Percentiles rank a stretch among this genome's conserved stretches.
These are phyloP conservation scores for Spergularia azorica DNA, from an alignment of 179 eudicot genomes.

Conservation along the genomic window DNA sequence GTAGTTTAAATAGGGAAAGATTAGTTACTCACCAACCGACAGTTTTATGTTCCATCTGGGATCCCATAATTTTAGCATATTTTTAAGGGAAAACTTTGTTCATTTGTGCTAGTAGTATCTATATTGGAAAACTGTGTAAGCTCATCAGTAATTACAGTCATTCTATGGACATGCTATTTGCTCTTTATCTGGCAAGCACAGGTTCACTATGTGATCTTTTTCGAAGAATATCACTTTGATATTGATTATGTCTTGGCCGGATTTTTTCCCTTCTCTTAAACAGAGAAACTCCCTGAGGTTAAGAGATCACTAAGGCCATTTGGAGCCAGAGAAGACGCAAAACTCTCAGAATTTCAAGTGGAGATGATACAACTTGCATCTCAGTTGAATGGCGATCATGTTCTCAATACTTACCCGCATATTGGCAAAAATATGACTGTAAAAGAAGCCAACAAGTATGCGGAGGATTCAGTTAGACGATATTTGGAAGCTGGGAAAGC, in stretches of 20 bases:
- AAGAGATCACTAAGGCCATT: conserved; percentile 63
- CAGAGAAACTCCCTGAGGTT: conserved; percentile 84
- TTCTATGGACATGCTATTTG: neutral
- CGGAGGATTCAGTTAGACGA: conserved; percentile 75
- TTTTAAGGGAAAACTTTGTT: no score
- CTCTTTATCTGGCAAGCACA: neutral
- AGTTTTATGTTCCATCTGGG: neutral
- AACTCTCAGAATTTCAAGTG: conserved; percentile 81
- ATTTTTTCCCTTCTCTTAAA: neutral
- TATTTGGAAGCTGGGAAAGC: conserved; percentile 94
- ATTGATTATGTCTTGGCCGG: neutral
- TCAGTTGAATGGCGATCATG: conserved; percentile 82
- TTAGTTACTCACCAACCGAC: neutral
- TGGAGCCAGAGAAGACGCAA: conserved; percentile 76
- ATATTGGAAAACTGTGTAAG: no score
- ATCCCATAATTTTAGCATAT: neutral
- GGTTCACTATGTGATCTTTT: neutral
- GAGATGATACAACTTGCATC: conserved; percentile 93
- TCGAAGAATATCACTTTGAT: neutral
- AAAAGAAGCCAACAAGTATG: conserved; percentile 67
- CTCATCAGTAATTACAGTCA: no score
- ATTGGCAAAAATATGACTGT: conserved; percentile 83
- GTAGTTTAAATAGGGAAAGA: neutral
- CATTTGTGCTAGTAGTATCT: neutral
- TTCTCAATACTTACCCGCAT: conserved; percentile 76